A percentile compares a stretch with the other conserved stretches of the same genome.
Conservation (phyloP, 2,329 filamentous ascomycete genomes). For the Paraphaeosphaeria sporulosa region DNA sequence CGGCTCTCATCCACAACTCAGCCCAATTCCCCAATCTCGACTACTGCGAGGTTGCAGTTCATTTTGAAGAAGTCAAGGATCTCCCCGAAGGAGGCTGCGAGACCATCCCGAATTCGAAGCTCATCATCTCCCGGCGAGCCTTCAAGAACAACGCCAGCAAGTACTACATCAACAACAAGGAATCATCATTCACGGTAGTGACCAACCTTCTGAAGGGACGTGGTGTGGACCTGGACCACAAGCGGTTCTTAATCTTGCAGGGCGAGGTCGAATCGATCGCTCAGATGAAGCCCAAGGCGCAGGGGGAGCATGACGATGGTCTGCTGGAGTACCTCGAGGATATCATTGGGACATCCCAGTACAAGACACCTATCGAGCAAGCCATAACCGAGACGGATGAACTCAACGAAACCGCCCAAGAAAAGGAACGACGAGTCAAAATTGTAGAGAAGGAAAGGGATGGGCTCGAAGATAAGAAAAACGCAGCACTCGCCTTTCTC, state of each 20-base stretch:
- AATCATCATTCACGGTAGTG: constrained; percentile 91
- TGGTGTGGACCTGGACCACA: constrained; percentile 95
- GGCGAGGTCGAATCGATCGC: constrained; percentile 98
- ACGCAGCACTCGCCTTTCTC: constrained; percentile 88
- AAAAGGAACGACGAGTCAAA: constrained; percentile 94
- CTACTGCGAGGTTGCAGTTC: constrained; percentile 93
- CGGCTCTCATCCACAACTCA: constrained; percentile 96
- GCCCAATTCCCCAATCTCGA: constrained; percentile 85
- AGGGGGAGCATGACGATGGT: constrained; percentile 93
- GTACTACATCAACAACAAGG: constrained; percentile 92
- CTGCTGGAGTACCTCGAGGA: constrained; percentile 96
- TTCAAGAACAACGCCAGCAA: constrained; percentile 99
- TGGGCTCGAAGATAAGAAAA: constrained; percentile 92
- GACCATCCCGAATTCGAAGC: constrained; percentile 80
- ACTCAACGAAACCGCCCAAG: constrained; percentile 91
- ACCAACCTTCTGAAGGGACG: constrained; percentile 85
- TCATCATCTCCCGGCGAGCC: constrained; percentile 88
- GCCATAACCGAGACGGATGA: constrained; percentile 87
- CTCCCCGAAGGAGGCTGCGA: constrained; percentile 77
- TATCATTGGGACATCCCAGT: constrained; percentile 98
- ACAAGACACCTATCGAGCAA: constrained; percentile 97
- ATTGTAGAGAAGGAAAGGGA: constrained; percentile 98
- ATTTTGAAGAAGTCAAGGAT: constrained; percentile 96
- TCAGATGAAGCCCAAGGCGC: constrained; percentile 98
- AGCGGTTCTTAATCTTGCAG: constrained; percentile 95